Conservation (phyloP, 345 rosid species). For the Ailanthus altissimus region DNA sequence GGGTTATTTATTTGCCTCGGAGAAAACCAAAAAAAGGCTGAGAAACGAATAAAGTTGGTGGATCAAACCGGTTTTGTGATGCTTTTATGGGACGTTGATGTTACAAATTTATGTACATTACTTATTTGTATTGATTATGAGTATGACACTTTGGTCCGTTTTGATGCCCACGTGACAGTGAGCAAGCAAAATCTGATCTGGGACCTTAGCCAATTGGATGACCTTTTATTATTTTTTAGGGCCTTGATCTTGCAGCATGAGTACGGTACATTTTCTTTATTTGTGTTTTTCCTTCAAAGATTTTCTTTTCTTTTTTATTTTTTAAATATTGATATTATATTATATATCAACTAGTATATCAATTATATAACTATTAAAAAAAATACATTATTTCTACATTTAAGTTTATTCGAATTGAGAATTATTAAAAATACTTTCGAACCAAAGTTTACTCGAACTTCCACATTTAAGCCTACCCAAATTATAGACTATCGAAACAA, state of each 20-base stretch:
- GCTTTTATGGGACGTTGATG: neutral
- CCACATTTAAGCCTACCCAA: too few relatives aligned
- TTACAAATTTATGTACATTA: neutral
- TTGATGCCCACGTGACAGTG: neutral
- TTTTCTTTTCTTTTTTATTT: too few relatives aligned
- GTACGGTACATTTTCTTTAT: neutral
- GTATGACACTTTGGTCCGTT: neutral
- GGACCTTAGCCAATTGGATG: neutral
- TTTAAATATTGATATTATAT: too few relatives aligned
- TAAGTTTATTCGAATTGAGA: too few relatives aligned
- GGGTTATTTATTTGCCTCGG: neutral
- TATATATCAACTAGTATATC: too few relatives aligned
- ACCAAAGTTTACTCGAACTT: too few relatives aligned
- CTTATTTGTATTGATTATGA: neutral
- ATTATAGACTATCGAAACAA: too few relatives aligned
- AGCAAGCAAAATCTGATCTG: neutral
- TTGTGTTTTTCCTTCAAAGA: neutral
- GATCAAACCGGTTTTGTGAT: neutral
- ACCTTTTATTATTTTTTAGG: neutral
- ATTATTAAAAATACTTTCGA: too few relatives aligned
- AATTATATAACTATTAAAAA: too few relatives aligned
- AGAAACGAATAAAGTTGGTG: neutral
- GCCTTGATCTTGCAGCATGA: neutral
- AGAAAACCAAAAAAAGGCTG: neutral
- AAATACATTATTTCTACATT: too few relatives aligned